phyloP scores from a whole-genome alignment of 768 basidiomycete genomes.

The Lactifluus piperatus region DNA sequence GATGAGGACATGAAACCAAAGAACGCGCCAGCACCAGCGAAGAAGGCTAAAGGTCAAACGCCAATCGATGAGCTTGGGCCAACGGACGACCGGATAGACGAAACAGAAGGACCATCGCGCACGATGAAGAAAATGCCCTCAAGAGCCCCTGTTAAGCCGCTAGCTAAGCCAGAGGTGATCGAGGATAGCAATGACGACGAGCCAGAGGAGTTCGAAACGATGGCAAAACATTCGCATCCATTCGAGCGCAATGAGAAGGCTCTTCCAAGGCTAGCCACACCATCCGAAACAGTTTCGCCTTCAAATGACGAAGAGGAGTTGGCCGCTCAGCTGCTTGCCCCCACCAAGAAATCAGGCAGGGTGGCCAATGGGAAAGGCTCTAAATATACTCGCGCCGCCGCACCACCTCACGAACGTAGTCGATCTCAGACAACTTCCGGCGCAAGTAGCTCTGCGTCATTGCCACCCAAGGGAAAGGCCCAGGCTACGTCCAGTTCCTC shows the following conservation, averaged over 20 bases:
- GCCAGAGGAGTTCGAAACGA: conserved; percentile 7
- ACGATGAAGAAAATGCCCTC: neutral
- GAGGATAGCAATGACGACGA: conserved; percentile 4
- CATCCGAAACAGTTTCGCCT: neutral
- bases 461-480: neutral
- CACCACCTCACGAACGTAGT: neutral
- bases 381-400: neutral
- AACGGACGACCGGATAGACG: conserved; percentile 11
- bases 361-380: neutral
- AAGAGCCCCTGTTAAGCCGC: neutral
- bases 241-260: conserved; percentile 5
- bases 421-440: neutral
- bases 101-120: neutral
- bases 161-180: neutral
- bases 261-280: neutral
- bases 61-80: neutral
- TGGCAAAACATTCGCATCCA: conserved; percentile 16
- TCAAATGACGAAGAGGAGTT: neutral
- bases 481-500: neutral
- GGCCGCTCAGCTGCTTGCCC: neutral
- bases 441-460: neutral
- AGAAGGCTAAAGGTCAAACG: conserved; percentile 1
- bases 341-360: neutral
- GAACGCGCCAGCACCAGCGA: neutral
- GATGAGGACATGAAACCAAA: neutral